Conservation (phyloP, 75 land plant genomes). For the Ceratopteris richardii region DNA sequence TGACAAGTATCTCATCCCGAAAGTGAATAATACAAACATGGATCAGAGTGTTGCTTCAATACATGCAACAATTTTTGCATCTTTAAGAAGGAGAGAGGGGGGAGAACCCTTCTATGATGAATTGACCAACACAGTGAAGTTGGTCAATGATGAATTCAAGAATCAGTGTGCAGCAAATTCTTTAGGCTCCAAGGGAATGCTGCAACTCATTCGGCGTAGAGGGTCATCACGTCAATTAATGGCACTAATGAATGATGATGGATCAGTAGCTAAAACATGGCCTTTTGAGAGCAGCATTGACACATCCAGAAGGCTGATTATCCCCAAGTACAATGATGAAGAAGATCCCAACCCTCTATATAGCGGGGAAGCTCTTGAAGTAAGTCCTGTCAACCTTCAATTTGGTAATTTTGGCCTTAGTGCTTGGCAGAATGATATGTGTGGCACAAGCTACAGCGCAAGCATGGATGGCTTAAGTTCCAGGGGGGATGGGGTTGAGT, state of each 20-base stretch:
- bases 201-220: constrained; percentile 72
- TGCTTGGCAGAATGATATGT: constrained; percentile 72
- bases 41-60: constrained; percentile 94
- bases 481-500: constrained; percentile 38
- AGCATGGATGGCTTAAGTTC: constrained; percentile 40
- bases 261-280: constrained; percentile 92
- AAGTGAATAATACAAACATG: constrained; percentile 95
- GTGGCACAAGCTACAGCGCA: constrained; percentile 57
- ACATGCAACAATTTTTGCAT: constrained; percentile 86
- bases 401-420: constrained; percentile 89
- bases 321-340: constrained; percentile 14
- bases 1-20: constrained; percentile 85
- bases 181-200: constrained; percentile 82
- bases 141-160: constrained; percentile 73
- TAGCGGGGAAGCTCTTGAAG: constrained; percentile 38
- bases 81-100: constrained; percentile 59
- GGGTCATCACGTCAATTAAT: constrained; percentile 79
- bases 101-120: constrained; percentile 77
- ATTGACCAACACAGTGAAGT: constrained; percentile 57
- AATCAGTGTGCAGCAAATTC: constrained; percentile 74
- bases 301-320: background rate
- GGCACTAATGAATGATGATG: constrained; percentile 83
- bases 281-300: constrained; percentile 30
- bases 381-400: constrained; percentile 74
- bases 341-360: constrained; percentile 46